Evolutionary conservation across 306 rosid species (phyloP).

Genomic region (Cicer cuneatum): DNA sequence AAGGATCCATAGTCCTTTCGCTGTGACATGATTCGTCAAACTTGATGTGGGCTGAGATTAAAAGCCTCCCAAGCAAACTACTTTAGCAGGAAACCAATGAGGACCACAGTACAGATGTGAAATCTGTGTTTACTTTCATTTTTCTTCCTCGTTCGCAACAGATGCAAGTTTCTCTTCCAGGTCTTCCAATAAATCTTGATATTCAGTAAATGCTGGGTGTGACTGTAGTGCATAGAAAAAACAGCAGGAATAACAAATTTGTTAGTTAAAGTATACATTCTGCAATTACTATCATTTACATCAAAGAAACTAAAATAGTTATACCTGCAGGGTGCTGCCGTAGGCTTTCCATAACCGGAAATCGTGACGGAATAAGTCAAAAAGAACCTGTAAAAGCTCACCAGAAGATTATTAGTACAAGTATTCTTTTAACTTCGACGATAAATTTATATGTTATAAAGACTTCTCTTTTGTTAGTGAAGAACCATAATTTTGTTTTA

Average conservation of each 20-base stretch:
- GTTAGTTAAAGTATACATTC: constrained; percentile 13
- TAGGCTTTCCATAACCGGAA: constrained; percentile 88
- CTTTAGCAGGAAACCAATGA: constrained; percentile 45
- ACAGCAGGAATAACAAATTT: constrained; percentile 11
- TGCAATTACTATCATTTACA: constrained; percentile 21
- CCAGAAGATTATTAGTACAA: neutral
- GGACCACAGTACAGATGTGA: constrained; percentile 41
- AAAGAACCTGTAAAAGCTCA: constrained; percentile 69
- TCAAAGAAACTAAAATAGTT: constrained; percentile 20
- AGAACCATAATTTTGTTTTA: neutral
- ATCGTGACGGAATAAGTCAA: constrained; percentile 82
- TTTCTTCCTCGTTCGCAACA: constrained; percentile 52
- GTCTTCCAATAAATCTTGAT: constrained; percentile 78
- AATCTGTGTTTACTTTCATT: constrained; percentile 40
- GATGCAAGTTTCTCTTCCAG: constrained; percentile 76
- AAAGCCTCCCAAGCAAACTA: constrained; percentile 29
- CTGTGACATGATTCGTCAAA: constrained; percentile 30
- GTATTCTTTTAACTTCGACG: neutral
- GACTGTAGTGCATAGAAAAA: constrained; percentile 55
- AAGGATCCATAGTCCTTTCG: constrained; percentile 38
- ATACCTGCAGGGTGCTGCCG: constrained; percentile 83
- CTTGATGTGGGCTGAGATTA: constrained; percentile 15
- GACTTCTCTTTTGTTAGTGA: neutral
- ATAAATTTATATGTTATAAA: neutral
- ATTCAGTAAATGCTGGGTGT: constrained; percentile 67